Conservation (phyloP, 2,329 filamentous ascomycete species). For the Bipolaris bicolor region DNA sequence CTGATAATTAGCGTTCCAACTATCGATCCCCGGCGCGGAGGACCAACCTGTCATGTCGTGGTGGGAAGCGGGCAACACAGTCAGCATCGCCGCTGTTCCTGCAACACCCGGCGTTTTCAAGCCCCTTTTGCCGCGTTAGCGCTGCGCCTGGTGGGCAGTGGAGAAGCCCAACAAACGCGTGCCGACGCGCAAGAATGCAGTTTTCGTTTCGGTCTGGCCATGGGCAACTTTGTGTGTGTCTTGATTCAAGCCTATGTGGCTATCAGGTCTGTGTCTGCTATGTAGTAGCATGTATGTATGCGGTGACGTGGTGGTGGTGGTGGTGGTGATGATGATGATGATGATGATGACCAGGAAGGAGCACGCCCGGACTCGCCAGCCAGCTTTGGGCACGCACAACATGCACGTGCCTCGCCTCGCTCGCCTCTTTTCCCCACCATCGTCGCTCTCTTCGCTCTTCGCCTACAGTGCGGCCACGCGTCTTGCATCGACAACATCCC, state of each 20-base stretch:
- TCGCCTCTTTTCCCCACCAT: background rate
- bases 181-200: conserved; percentile 16
- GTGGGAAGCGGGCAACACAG: conserved; percentile 16
- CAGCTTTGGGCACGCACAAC: background rate
- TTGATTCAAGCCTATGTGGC: background rate
- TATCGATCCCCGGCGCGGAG: background rate
- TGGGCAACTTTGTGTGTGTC: background rate
- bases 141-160: conserved; percentile 12
- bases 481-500: background rate
- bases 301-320: background rate
- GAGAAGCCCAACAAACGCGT: conserved; percentile 25
- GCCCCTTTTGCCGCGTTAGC: conserved; percentile 16
- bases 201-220: conserved; percentile 1
- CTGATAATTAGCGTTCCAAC: conserved; percentile 2
- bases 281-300: too few relatives aligned
- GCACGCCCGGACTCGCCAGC: background rate
- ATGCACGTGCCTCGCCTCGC: background rate
- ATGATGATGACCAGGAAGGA: background rate
- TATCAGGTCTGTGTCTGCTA: background rate
- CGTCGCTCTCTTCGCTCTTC: background rate
- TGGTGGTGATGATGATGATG: background rate
- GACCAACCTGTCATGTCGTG: conserved; percentile 8
- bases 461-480: background rate
- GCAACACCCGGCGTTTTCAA: conserved; percentile 23
- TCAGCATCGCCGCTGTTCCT: conserved; percentile 15